A percentile compares a stretch with the other conserved stretches of the same genome.
These are phyloP conservation scores for Suhomyces maxii DNA, from an alignment of 1,139 yeast species.

Conservation along the genomic window DNA sequence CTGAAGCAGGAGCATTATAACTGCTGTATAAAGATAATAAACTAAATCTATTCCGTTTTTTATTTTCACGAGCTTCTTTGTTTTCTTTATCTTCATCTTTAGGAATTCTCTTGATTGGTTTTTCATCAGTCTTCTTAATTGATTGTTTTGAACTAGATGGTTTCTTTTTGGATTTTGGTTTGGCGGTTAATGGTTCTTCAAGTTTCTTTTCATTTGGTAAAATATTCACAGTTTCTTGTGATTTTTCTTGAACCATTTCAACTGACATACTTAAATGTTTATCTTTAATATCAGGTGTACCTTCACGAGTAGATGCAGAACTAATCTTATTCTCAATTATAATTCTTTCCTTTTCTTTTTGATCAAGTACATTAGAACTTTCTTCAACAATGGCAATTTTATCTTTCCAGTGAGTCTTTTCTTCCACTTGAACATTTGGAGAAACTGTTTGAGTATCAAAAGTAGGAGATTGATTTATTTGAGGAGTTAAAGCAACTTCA, in stretches of 20 bases:
- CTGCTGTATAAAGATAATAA: slow-evolving; percentile 51
- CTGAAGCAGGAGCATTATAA: slow-evolving; percentile 26
- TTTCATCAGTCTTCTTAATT: not conserved
- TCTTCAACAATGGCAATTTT: slow-evolving; percentile 4
- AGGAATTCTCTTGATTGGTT: slow-evolving; percentile 7
- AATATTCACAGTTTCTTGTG: slow-evolving; percentile 7
- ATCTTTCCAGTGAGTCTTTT: slow-evolving; percentile 8
- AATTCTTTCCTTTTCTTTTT: slow-evolving; percentile 7
- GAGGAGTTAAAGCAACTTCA: slow-evolving; percentile 26
- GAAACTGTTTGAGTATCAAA: slow-evolving; percentile 25
- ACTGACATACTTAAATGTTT: slow-evolving; percentile 2
- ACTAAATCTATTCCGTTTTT: slow-evolving; percentile 53
- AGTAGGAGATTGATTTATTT: slow-evolving; percentile 30
- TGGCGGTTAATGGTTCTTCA: slow-evolving; percentile 7
- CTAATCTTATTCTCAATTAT: slow-evolving; percentile 2
- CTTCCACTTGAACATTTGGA: slow-evolving; percentile 11
- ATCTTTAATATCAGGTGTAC: slow-evolving; percentile 4
- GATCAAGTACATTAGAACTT: slow-evolving; percentile 3
- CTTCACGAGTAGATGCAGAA: slow-evolving; percentile 2
- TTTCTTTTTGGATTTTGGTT: slow-evolving; percentile 6
- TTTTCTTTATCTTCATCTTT: slow-evolving; percentile 26
- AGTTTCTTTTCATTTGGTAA: slow-evolving; percentile 4
- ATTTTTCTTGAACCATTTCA: slow-evolving; percentile 8
- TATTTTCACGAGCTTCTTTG: slow-evolving; percentile 27
- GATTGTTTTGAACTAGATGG: slow-evolving; percentile 1